These are phyloP conservation scores for Boletus pseudo-olivaceus DNA, from an alignment of 768 basidiomycete genomes.

Conservation along the genomic window DNA sequence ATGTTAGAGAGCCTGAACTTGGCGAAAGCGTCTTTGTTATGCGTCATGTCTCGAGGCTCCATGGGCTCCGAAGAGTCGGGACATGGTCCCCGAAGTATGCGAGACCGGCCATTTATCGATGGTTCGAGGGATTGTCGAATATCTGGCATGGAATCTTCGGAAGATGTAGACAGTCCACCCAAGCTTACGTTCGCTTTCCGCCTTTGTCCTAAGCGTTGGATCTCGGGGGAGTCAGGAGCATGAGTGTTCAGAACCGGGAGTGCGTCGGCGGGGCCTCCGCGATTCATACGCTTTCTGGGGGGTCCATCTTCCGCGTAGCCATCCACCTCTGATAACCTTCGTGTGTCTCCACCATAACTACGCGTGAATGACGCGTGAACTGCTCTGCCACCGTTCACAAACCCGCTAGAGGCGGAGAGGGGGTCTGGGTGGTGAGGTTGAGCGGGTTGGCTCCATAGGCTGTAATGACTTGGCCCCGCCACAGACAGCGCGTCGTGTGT, in stretches of 20 bases:
- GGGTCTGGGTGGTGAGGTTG: slow-evolving; percentile 44
- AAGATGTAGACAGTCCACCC: slow-evolving; percentile 53
- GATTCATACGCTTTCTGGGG: slow-evolving; percentile 68
- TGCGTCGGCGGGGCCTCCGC: slow-evolving; percentile 41
- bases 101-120: slow-evolving; percentile 39
- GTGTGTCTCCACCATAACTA: slow-evolving; percentile 33
- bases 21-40: slow-evolving; percentile 37
- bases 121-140: slow-evolving; percentile 38
- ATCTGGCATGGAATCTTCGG: slow-evolving; percentile 67
- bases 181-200: slow-evolving; percentile 37
- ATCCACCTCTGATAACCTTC: slow-evolving; percentile 38
- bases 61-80: slow-evolving; percentile 30
- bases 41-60: slow-evolving; percentile 19
- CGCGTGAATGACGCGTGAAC: slow-evolving; percentile 56
- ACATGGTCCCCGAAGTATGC: slow-evolving; percentile 51
- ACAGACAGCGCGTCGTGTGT: slow-evolving; percentile 43
- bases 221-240: slow-evolving; percentile 54
- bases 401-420: slow-evolving; percentile 57
- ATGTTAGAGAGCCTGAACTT: slow-evolving; percentile 66
- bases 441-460: slow-evolving; percentile 36
- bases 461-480: slow-evolving; percentile 37
- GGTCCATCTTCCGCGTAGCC: slow-evolving; percentile 51
- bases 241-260: slow-evolving; percentile 18
- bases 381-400: slow-evolving; percentile 41
- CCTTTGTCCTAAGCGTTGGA: slow-evolving; percentile 50